Conservation (phyloP, 2,329 filamentous ascomycete genomes). For the Phialocephala sp. region DNA sequence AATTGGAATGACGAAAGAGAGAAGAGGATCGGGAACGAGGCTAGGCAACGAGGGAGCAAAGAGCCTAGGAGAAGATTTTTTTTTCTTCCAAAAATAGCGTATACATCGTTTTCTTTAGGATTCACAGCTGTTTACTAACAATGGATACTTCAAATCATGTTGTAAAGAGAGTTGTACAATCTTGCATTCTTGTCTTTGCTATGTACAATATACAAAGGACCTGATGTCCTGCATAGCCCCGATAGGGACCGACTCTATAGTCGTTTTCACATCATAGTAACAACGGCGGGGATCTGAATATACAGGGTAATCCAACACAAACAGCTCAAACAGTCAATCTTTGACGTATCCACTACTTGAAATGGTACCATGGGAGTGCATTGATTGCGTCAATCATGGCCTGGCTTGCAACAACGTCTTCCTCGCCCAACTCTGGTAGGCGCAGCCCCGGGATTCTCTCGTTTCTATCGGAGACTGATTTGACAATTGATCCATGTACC, state of each 20-base stretch:
- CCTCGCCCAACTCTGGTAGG: neutral
- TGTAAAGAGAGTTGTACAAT: neutral
- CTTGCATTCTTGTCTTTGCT: neutral
- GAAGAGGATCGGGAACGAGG: too few species aligned
- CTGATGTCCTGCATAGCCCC: neutral
- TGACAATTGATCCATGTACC: neutral
- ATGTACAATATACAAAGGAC: slow-evolving; percentile 5
- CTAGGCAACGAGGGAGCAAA: too few species aligned
- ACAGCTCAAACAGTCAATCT: neutral
- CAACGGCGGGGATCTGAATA: neutral
- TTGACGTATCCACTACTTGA: too few species aligned
- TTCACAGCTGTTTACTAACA: neutral
- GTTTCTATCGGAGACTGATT: neutral
- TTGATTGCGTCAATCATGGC: neutral
- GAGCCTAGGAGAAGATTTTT: too few species aligned
- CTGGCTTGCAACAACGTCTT: neutral
- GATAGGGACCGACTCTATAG: too few species aligned
- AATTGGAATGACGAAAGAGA: too few species aligned
- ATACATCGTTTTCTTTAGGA: neutral
- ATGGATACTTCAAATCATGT: neutral
- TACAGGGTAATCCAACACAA: too few species aligned
- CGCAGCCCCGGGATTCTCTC: neutral
- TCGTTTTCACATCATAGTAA: neutral
- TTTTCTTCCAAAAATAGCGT: too few species aligned
- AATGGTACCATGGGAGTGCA: too few species aligned